Base-by-base conservation (phyloP, 306 rosid species). In the Vigna trinervia region DNA sequence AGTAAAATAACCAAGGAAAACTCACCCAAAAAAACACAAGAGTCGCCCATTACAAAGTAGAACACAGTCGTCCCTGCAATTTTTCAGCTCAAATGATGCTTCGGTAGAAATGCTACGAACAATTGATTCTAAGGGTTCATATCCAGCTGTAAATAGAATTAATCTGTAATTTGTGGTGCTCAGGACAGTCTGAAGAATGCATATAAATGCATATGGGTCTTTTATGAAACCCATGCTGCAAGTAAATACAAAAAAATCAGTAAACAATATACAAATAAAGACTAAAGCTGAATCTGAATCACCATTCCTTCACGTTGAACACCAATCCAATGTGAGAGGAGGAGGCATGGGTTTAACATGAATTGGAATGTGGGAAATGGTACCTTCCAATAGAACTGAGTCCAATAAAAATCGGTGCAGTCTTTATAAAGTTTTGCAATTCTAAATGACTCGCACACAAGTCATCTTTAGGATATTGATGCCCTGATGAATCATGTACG, bases 161-260 rank as follows among this genome's bases (percentile, higher is more conserved):
- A 89, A 87, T 70, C 88, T 85, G 78, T 86, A 84, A 75, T 65
- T 82, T 76, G 96, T 86, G 62, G 83, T 86, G 76, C 80, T 76
- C 71, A 90, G 48, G 69, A 90, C 90, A 28, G 59, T 58, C 80
- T 58, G 88, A 69, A 92, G 91, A 80, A 92, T 88, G 67, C 51
- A 41, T 72, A 90, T 75, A 87, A 92, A 87, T 56, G 90, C 84
- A 75, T 10, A 83, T 54, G 91, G 90, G 58, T 89, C 78, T 56
- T 87, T 90, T 9, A 92, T 30, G 77, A 84, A 90, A 80, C 97
- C 97, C 94, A 92, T 86, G 92, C 97, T 92, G 92, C 86, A 80
- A 78, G 71, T 23, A 45, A 58, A 48, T 61, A 67, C 73, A 78
- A 65, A 46, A 39, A 65, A 58, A 43, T 59, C 54, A 43, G 58